Percentiles rank a stretch among this genome's conserved stretches.
phyloP scores from a whole-genome alignment of 2,329 filamentous ascomycete genomes.

The Talaromyces sp. region DNA sequence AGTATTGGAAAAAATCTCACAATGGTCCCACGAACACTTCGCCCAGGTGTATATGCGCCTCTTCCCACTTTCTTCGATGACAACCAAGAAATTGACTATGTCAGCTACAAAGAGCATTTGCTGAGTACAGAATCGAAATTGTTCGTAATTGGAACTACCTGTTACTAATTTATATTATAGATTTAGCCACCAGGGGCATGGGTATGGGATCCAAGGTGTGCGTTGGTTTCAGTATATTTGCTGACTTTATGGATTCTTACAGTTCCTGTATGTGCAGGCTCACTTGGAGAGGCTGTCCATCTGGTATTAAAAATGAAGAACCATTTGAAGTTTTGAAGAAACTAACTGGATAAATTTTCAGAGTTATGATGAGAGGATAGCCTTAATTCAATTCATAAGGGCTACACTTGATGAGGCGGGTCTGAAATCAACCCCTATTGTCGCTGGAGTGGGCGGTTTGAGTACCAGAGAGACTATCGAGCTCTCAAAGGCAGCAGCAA shows the following conservation, averaged over 20 bases:
- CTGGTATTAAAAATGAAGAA: slow-evolving; percentile 17
- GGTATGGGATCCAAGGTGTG: not conserved
- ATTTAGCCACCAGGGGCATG: slow-evolving; percentile 11
- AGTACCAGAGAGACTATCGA: slow-evolving; percentile 26
- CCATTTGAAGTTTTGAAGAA: not conserved
- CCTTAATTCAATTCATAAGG: slow-evolving; percentile 24
- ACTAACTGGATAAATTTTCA: not conserved
- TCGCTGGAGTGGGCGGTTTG: slow-evolving; percentile 24
- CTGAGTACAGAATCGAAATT: slow-evolving; percentile 19
- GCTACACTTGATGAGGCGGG: slow-evolving; percentile 22
- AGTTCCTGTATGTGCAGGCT: slow-evolving; percentile 27
- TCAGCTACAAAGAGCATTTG: slow-evolving; percentile 23
- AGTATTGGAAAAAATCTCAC: not conserved
- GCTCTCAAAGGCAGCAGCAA: slow-evolving; percentile 21
- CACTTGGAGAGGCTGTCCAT: slow-evolving; percentile 26
- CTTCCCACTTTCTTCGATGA: slow-evolving; percentile 23
- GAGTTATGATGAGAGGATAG: slow-evolving; percentile 22
- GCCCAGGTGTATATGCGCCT: slow-evolving; percentile 22
- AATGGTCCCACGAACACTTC: slow-evolving; percentile 11
- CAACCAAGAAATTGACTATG: slow-evolving; percentile 25
- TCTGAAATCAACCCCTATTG: slow-evolving; percentile 23
- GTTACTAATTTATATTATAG: not conserved
- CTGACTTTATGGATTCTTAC: not conserved
- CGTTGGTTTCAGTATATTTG: not conserved
- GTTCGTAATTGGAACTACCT: no score